Base-by-base conservation (phyloP, 805 yeast species). In the Ogataea wickerhamii region DNA sequence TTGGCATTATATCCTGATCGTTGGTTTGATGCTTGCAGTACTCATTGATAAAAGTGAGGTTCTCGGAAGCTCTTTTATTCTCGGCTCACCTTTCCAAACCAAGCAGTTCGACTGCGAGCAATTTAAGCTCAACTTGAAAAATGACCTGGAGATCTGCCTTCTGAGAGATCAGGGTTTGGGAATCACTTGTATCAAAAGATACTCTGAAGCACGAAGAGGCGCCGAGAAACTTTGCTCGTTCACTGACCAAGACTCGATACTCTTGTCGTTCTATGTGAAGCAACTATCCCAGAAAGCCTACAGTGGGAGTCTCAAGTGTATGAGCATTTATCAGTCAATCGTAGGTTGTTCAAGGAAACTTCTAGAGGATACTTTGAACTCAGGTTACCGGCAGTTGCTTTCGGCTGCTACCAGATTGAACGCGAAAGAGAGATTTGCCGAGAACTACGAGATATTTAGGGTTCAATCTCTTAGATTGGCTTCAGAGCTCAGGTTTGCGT, bases 1-100 rank as follows among this genome's bases (percentile, higher is more conserved):
- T 5, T 45, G 49, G 49, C 49, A 42, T n/a, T 42, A 28, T 28
- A 6, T 45, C 17, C 36, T 44, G 11, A 13, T 40, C 26, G 22
- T 42, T 6, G 43, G 47, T 5, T 23, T 45, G 4, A 41, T 42
- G 13, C 18, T 45, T 10, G 34, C 49, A 6, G 28, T 42, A 18
- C 29, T 38, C 34, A 37, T 45, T 11, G 40, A 36, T 21, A 16
- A 37, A n/a, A 14, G 37, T 10, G 36, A 29, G 29, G 12, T 35
- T 4, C 12, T 24, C 6, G 44, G 42, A 4, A 17, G 28, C 12
- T 21, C 34, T 7, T 4, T 24, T 11, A 6, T 19, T 10, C 11
- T 21, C 6, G 11, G 12, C 16, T 12, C 14, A 5, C 17, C 39
- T 23, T 37, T 39, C 37, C 25, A 17, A 23, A 6, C 40, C 12